Evolutionary conservation across 768 basidiomycete species (phyloP).

Genomic region (Suillus subalutaceus): DNA sequence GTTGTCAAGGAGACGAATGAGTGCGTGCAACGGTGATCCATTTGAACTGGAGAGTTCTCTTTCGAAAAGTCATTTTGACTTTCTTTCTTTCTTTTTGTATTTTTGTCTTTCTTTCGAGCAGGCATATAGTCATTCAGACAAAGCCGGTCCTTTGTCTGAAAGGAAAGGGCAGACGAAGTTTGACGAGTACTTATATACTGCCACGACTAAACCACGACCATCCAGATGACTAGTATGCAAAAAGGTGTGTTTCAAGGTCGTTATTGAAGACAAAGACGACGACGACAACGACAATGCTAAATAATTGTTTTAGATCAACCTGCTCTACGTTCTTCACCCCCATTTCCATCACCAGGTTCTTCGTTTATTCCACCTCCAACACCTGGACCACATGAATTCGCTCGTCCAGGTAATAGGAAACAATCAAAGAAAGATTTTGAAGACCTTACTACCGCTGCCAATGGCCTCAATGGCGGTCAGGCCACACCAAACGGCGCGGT

Average conservation of each 20-base stretch:
- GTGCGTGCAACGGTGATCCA: conserved; percentile 1
- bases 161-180: background rate
- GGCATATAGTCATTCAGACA: conserved; percentile 10
- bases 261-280: background rate
- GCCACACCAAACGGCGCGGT: conserved; percentile 28
- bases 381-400: conserved; percentile 70
- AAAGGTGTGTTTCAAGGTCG: conserved; percentile 10
- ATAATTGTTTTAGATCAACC: conserved; percentile 30
- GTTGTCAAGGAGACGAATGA: conserved; percentile 7
- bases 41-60: background rate
- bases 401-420: conserved; percentile 39
- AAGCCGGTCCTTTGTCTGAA: conserved; percentile 14
- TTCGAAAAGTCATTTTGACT: conserved; percentile 8
- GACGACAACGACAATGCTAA: background rate
- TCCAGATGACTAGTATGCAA: conserved; percentile 13
- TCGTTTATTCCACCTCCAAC: conserved; percentile 71
- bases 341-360: conserved; percentile 67
- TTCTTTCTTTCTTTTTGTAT: background rate
- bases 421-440: conserved; percentile 26
- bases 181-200: conserved; percentile 12
- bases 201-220: conserved; percentile 9
- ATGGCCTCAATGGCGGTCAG: conserved; percentile 9
- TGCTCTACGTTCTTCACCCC: conserved; percentile 43
- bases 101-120: background rate
- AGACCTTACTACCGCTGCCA: conserved; percentile 7